phyloP scores from a whole-genome alignment of 306 rosid species.

The Vicia sativa region DNA sequence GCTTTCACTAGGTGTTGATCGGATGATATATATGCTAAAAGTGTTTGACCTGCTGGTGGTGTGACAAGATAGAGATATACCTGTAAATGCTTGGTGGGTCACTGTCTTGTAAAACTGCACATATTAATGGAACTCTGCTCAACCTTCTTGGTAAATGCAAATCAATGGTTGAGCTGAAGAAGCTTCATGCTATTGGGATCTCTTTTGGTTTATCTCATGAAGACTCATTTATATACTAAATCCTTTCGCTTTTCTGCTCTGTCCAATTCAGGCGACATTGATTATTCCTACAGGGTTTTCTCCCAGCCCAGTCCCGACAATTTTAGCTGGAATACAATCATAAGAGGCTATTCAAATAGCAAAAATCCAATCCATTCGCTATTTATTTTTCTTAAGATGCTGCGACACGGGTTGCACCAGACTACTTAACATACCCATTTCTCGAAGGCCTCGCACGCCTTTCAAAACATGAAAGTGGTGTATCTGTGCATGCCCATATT shows the following conservation, averaged over 20 bases:
- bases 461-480: slow-evolving; percentile 53
- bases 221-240: slow-evolving; percentile 41
- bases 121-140: slow-evolving; percentile 39
- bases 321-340: slow-evolving; percentile 64
- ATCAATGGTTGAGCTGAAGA: slow-evolving; percentile 66
- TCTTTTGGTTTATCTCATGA: slow-evolving; percentile 62
- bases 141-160: slow-evolving; percentile 54
- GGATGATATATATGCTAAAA: slow-evolving; percentile 28
- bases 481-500: slow-evolving; percentile 64
- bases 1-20: slow-evolving; percentile 26
- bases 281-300: slow-evolving; percentile 57
- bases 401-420: slow-evolving; percentile 59
- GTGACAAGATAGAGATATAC: slow-evolving; percentile 21
- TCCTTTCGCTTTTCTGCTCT: slow-evolving; percentile 60
- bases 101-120: slow-evolving; percentile 36
- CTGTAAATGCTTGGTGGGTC: slow-evolving; percentile 47
- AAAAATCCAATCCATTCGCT: slow-evolving; percentile 58
- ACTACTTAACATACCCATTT: slow-evolving; percentile 78
- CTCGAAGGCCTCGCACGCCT: slow-evolving; percentile 76
- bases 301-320: slow-evolving; percentile 58
- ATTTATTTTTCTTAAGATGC: slow-evolving; percentile 58
- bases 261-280: slow-evolving; percentile 51
- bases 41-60: slow-evolving; percentile 15
- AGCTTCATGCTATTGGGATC: slow-evolving; percentile 60
- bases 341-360: slow-evolving; percentile 67